Evolutionary conservation across 352 stramenopile genomes (phyloP).

Genomic region (Globisporangium barbulae): DNA sequence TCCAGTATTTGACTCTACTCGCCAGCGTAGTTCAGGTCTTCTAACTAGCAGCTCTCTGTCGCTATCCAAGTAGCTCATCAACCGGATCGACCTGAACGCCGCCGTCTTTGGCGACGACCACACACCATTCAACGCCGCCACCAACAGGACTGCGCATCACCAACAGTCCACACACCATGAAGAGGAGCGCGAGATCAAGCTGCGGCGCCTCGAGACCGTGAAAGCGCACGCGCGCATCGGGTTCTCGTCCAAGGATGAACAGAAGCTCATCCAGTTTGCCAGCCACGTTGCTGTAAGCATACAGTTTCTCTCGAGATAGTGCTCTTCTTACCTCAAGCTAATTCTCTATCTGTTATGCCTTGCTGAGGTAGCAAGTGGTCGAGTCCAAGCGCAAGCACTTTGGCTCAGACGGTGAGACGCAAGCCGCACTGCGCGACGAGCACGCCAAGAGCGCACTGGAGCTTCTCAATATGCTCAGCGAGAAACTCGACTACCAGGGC

Average conservation of each 20-base stretch:
- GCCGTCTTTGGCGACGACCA: constrained; percentile 7
- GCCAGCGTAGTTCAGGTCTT: not conserved
- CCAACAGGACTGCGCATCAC: not conserved
- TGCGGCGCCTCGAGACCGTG: constrained; percentile 30
- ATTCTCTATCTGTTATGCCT: not conserved
- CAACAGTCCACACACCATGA: not conserved
- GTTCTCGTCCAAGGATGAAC: constrained; percentile 60
- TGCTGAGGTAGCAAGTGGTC: constrained; percentile 34
- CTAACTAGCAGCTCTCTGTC: not conserved
- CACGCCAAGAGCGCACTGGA: constrained; percentile 47
- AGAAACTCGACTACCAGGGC: constrained; percentile 26
- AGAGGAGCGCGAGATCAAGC: constrained; percentile 38
- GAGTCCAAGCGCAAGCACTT: constrained; percentile 48
- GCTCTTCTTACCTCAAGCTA: not conserved
- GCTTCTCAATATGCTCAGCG: constrained; percentile 58
- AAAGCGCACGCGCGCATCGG: constrained; percentile 27
- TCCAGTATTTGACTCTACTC: not conserved
- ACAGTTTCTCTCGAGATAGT: not conserved
- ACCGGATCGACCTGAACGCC: constrained; percentile 36
- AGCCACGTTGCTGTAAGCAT: constrained; percentile 40
- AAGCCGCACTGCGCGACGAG: constrained; percentile 41
- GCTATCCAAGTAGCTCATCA: constrained; percentile 33
- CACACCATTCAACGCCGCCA: not conserved
- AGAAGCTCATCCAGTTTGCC: constrained; percentile 64
- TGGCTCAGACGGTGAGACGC: constrained; percentile 23